Evolutionary conservation across 768 basidiomycete genomes (phyloP).

Genomic region (Chalciporus piperatus): DNA sequence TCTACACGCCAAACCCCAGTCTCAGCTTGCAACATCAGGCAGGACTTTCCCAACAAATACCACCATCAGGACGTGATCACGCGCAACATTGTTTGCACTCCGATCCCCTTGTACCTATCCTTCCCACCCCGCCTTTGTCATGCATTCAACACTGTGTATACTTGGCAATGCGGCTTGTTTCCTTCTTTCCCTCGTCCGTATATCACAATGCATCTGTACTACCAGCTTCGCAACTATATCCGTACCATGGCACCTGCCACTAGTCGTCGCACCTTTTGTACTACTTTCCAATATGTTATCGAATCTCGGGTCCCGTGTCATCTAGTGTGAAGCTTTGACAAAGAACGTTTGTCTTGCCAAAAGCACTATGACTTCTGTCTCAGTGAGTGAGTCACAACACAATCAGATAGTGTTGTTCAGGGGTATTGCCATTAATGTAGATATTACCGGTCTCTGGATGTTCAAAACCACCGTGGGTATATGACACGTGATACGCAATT

Average conservation of each 20-base stretch:
- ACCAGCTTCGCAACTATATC: constrained; percentile 15
- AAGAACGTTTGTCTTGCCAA: background rate
- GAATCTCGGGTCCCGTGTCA: background rate
- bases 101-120: constrained; percentile 7
- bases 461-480: no score
- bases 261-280: constrained; percentile 19
- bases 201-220: constrained; percentile 27
- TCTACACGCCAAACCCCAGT: constrained; percentile 44
- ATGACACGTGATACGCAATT: no score
- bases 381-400: background rate
- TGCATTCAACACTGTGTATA: constrained; percentile 1
- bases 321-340: background rate
- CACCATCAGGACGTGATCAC: constrained; percentile 25
- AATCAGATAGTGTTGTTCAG: background rate
- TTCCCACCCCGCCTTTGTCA: constrained; percentile 3
- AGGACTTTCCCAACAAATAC: constrained; percentile 15
- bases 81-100: background rate
- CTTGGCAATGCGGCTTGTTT: background rate
- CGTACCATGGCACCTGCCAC: background rate
- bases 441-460: no score
- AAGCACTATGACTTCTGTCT: no score
- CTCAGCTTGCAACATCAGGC: constrained; percentile 14
- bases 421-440: background rate
- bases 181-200: background rate
- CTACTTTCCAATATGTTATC: constrained; percentile 19